Base-by-base conservation (phyloP, 2,329 filamentous ascomycete species). In the Ilyonectria mors-panacis region DNA sequence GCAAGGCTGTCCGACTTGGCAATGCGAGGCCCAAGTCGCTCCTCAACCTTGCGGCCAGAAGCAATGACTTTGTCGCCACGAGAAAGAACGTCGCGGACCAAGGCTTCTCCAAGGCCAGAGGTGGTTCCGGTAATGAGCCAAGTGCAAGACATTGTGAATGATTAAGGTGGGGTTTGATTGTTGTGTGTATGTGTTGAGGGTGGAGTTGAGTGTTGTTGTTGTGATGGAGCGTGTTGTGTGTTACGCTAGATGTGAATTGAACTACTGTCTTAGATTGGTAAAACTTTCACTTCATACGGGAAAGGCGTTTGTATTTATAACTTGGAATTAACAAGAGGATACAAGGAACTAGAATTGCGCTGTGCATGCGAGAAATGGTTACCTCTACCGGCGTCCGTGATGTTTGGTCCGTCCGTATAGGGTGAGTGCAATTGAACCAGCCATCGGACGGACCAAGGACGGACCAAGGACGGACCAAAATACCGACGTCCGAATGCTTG, bases 81-180 rank as follows among this genome's bases (percentile, higher is more conserved):
- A 17, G 67, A 23, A 19, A 77, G 62, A 57, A 79, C 72, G 8
- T 69, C 30, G 9, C 54, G 39, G 10, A 71, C 71, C 5, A 75
- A 51, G 15, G 70, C 68, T 3, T 70, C 73, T 1, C 79, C 79
- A 62, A 81, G 75, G 10, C 79, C 79, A 1, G 78, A 76, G 35
- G 79, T 78, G 19, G 75, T 71, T 50, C 78, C 79, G 19, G 79
- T 81, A 17, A 80, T 67, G 21, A 82, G 76, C 76, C 77, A 81
- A 12, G 79, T 66, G 12, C n/a, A 45, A 57, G 61, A 13, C 61
- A 63, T 80, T 23, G 8, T 59, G 55, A 65, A 4, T 23, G 12
- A 7, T 37, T 28, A 13, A 12, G 19, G 13, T 42, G n/a, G 48
- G 10, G 37, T 37, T 45, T 28, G 15, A 19, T 9, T 48, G 3